Conservation (phyloP, 345 rosid species). For the Jatropha curcas region DNA sequence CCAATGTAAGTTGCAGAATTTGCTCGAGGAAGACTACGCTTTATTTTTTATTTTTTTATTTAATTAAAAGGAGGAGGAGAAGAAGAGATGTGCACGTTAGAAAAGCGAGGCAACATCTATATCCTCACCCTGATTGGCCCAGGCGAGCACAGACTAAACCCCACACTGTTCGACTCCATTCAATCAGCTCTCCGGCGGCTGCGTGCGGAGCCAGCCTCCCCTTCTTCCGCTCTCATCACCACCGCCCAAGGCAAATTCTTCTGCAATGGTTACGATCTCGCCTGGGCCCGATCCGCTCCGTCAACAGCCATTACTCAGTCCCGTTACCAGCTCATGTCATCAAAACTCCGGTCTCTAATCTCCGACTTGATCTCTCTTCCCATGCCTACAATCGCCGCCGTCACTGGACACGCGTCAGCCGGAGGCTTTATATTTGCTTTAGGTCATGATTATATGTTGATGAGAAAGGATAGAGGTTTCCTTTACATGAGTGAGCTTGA, state of each 20-base stretch:
- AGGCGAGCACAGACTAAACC: conserved; percentile 25
- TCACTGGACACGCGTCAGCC: conserved; percentile 27
- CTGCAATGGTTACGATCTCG: conserved; percentile 27
- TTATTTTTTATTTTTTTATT: too few species aligned
- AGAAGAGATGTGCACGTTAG: conserved; percentile 16
- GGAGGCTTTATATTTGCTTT: conserved; percentile 22
- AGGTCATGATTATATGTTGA: conserved; percentile 21
- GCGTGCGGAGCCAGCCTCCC: conserved; percentile 8
- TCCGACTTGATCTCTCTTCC: conserved; percentile 22
- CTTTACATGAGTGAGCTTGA: conserved; percentile 29
- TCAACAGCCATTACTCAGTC: not conserved
- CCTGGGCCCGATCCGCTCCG: conserved; percentile 11
- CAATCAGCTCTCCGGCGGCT: conserved; percentile 9
- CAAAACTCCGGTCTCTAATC: conserved; percentile 6
- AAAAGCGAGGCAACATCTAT: conserved; percentile 17
- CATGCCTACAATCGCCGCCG: conserved; percentile 28
- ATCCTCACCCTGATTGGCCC: conserved; percentile 22
- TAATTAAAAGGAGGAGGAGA: not conserved
- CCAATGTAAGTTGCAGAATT: too few species aligned
- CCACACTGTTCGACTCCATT: conserved; percentile 17
- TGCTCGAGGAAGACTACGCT: too few species aligned
- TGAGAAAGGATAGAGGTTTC: conserved; percentile 28
- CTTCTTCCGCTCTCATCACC: conserved; percentile 18
- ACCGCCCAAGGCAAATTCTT: conserved; percentile 27
- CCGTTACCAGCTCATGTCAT: conserved; percentile 11